Percentiles rank a stretch among this genome's conserved stretches.
These are phyloP conservation scores for Lachnellula willkommii DNA, from an alignment of 2,329 filamentous ascomycete species.

Conservation along the genomic window DNA sequence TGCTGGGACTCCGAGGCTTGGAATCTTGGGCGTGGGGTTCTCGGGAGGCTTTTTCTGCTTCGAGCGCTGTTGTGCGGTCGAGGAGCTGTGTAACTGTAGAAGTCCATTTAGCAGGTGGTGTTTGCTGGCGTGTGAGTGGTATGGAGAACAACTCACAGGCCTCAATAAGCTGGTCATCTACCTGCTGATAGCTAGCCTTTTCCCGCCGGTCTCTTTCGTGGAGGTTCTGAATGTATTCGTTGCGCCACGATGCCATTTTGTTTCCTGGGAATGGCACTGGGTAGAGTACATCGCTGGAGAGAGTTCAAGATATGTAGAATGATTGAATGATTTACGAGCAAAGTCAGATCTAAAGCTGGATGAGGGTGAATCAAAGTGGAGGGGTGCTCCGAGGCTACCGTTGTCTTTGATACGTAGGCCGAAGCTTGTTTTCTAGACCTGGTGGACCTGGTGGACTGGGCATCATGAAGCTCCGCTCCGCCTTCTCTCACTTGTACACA, in stretches of 20 bases:
- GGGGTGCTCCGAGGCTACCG: not conserved
- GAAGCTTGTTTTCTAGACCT: conserved; percentile 1
- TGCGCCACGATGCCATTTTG: conserved; percentile 53
- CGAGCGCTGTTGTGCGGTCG: conserved; percentile 59
- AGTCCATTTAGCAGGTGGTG: conserved; percentile 9
- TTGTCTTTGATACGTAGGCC: conserved; percentile 4
- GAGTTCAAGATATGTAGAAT: not conserved
- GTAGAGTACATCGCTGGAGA: conserved; percentile 1
- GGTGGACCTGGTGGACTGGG: not conserved
- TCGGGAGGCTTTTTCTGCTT: conserved; percentile 48
- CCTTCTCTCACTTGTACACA: not conserved
- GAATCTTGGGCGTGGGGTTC: conserved; percentile 25
- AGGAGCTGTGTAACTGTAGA: conserved; percentile 58
- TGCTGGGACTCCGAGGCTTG: conserved; percentile 25
- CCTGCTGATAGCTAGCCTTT: conserved; percentile 51
- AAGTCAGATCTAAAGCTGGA: not conserved
- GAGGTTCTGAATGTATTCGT: conserved; percentile 74
- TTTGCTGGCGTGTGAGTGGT: not conserved
- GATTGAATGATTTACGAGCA: not conserved
- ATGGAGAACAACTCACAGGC: conserved; percentile 56
- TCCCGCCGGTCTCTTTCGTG: conserved; percentile 66
- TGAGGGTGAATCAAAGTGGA: not conserved
- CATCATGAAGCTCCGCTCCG: not conserved
- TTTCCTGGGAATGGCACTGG: conserved; percentile 1
- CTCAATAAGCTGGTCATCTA: conserved; percentile 64